Evolutionary conservation across 1,284 basidiomycete genomes (phyloP), one percentile per base, ranked within the genome.

Genomic region (Sphaerobolus stellatus): DNA sequence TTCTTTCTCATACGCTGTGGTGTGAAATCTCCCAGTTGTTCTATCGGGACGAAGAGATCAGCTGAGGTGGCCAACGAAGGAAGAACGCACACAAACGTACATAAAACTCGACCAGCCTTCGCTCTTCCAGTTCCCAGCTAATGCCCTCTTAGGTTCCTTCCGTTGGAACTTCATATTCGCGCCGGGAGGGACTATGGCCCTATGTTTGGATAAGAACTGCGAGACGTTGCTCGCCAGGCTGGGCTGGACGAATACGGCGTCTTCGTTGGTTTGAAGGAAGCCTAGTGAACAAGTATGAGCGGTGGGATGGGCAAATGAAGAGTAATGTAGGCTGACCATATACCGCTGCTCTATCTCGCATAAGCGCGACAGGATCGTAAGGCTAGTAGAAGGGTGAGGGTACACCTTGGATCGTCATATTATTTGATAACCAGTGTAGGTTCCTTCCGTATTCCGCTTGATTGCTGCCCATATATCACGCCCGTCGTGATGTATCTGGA

Each of bases 1-100:
- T 33, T 14, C 25, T 53, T 24, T 40, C 33, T 44, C 52, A 53
- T 18, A 53, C 5, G 34, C 44, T 53, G 18, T 33, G 44, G 30
- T 53, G 52, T 2, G 52, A 53, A 16, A 53, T 53, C 29, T 48
- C 52, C 43, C 43, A 53, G 24, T 53, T 53, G 30, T 53, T 48
- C 52, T 53, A 34, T 4, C 6, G n/a, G 11, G 13, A 13, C 14
- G 27, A 27, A n/a, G n/a, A n/a, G n/a, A n/a, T n/a, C n/a, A n/a
- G n/a, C 9, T 28, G 1, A n/a, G 14, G 18, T 18, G 20, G 22
- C 13, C 14, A 31, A n/a, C n/a, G n/a, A 9, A 18, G 5, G 13
- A 2, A n/a, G n/a, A n/a, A n/a, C 45, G 47, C 18, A 46, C 29
- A 38, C 31, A 24, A 22, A 29, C 43, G 44, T 20, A 53, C 52